Evolutionary conservation across 2,329 filamentous ascomycete species (phyloP), one percentile per base, ranked within the genome.

Genomic region (Cadophora sp.): DNA sequence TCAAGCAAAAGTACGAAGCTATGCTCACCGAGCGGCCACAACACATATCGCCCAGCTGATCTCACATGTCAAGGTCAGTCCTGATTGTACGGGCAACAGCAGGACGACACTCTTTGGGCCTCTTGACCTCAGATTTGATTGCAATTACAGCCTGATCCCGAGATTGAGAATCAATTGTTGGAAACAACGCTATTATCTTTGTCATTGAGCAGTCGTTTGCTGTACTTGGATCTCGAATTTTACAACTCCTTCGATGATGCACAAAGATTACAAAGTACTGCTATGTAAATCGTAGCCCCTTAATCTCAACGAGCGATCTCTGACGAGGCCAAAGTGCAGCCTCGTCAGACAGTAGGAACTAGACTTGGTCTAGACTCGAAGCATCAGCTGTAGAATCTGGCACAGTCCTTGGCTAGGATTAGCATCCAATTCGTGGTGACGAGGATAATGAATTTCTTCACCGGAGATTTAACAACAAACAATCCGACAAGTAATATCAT

Each of bases 281-380:
- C n/a, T 34, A 26, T 19, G 22, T 26, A 24, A 24, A 24, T 56
- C 29, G 22, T 29, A 55, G 14, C 43, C 31, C 50, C 34, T 43
- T 56, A 55, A 64, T 64, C 48, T 56, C 43, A 55, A 43, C 48
- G 22, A 40, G 22, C 11, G 26, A 37, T 26, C 34, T 64, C 16
- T 34, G 50, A 64, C 62, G 34, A 55, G 62, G 50, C 62, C 50
- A 64, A 37, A 64, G 34, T 64, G 50, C 50, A 64, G 62, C 62
- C 62, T 64, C 37, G 59, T n/a, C 24, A 7, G 19, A 31, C 12
- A 24, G 31, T 31, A 26, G 56, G 29, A 19, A 19, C 5, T 34
- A 16, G 16, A 16, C 14, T 24, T 6, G 26, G 22, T 61, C 58
- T 29, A 46, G 58, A 61, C 37, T 46, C 40, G 34, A 46, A 46